These are phyloP conservation scores for Ulota crispa DNA, from an alignment of 225 moss, liverwort and hornwort species.

Conservation along the genomic window DNA sequence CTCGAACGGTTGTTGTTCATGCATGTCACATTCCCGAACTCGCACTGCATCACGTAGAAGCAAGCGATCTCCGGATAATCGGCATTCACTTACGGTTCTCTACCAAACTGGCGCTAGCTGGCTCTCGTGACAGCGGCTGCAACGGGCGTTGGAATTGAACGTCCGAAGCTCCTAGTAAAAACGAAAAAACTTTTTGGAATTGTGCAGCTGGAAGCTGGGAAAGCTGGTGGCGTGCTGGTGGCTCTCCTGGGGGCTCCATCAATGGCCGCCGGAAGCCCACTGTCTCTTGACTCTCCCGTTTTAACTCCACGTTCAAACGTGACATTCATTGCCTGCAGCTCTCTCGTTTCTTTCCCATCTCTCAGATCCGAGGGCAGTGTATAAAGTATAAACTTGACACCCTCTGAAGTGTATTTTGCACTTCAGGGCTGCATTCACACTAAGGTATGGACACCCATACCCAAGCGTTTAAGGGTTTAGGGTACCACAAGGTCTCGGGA, in stretches of 20 bases:
- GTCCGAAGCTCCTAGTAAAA: no score
- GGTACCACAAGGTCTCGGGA: no score
- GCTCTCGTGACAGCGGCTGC: accelerated
- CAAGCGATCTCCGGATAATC: not conserved
- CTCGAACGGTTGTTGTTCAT: not conserved
- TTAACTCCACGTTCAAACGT: constrained; percentile 8
- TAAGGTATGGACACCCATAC: no score
- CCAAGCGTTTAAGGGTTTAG: no score
- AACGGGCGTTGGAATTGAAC: not conserved
- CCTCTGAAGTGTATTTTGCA: no score
- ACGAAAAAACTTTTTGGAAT: no score
- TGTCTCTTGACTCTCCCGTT: constrained; percentile 8
- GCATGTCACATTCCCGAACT: not conserved
- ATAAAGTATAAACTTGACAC: no score
- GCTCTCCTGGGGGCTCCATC: not conserved
- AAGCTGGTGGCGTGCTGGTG: not conserved
- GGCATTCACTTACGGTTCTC: not conserved
- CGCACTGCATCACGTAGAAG: not conserved
- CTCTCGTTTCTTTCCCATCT: not conserved
- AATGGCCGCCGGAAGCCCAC: constrained; percentile 41
- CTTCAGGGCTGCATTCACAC: no score
- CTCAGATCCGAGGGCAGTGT: no score
- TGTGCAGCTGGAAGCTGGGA: not conserved
- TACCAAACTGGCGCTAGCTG: not conserved
- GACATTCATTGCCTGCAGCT: constrained; percentile 33